phyloP scores from a whole-genome alignment of 768 basidiomycete species.

The Boletus rex-veris region DNA sequence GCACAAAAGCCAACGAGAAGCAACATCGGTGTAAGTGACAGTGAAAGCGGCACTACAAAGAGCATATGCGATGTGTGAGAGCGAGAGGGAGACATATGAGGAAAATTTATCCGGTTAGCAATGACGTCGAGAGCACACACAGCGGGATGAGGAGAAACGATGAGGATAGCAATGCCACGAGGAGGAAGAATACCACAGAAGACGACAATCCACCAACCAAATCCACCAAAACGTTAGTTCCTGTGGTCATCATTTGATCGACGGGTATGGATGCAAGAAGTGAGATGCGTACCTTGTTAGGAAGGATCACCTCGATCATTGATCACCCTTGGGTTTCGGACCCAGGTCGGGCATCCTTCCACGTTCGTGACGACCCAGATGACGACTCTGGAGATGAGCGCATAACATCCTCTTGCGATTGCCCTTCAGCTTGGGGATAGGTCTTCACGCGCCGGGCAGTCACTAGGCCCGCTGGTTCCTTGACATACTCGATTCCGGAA shows the following conservation, averaged over 20 bases:
- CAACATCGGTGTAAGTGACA: background rate
- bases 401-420: background rate
- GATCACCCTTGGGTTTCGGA: conserved; percentile 5
- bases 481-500: conserved; percentile 15
- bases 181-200: too few relatives aligned
- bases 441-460: conserved; percentile 6
- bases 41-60: conserved; percentile 1
- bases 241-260: background rate
- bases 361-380: conserved; percentile 22
- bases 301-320: background rate
- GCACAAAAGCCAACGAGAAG: background rate
- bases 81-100: background rate
- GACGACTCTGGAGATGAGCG: conserved; percentile 12
- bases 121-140: background rate
- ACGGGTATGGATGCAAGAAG: background rate
- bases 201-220: background rate
- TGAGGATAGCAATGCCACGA: too few relatives aligned
- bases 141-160: background rate
- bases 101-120: background rate
- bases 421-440: conserved; percentile 2
- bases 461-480: conserved; percentile 6
- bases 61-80: conserved; percentile 2
- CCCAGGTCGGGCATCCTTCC: conserved; percentile 10
- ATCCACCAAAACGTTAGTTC: background rate
- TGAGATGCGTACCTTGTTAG: background rate